These are phyloP conservation scores for Trichophyton rubrum DNA, from an alignment of 2,329 filamentous ascomycete species.

Conservation along the genomic window DNA sequence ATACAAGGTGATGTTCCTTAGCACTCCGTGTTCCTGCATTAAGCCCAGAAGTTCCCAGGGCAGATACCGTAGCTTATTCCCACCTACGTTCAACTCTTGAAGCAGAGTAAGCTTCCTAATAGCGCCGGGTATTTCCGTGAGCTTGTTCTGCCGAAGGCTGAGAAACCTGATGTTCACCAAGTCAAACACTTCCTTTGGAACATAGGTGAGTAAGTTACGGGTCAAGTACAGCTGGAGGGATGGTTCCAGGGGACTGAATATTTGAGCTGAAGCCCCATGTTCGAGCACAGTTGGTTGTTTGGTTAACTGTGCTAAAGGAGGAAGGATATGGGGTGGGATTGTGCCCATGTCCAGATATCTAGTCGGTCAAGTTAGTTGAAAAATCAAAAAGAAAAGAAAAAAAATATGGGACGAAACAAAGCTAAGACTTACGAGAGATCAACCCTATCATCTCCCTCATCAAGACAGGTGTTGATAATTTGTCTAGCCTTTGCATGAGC, in stretches of 20 bases:
- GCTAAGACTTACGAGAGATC: slow-evolving; percentile 31
- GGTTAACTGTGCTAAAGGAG: slow-evolving; percentile 29
- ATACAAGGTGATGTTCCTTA: slow-evolving; percentile 28
- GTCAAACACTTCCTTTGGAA: slow-evolving; percentile 32
- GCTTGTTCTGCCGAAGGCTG: slow-evolving; percentile 36
- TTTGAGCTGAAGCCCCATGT: slow-evolving; percentile 22
- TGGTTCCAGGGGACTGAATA: slow-evolving; percentile 29
- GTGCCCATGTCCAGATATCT: slow-evolving; percentile 23
- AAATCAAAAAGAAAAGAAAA: not conserved
- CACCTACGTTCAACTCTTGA: slow-evolving; percentile 34
- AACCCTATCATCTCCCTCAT: slow-evolving; percentile 33
- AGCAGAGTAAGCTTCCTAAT: slow-evolving; percentile 32
- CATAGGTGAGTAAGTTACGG: slow-evolving; percentile 27
- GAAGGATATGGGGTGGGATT: slow-evolving; percentile 25
- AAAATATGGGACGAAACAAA: not conserved
- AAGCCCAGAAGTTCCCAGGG: slow-evolving; percentile 36
- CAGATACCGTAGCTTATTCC: slow-evolving; percentile 31
- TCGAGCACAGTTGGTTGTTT: slow-evolving; percentile 22
- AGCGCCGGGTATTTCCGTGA: slow-evolving; percentile 29
- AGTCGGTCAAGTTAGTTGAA: not conserved
- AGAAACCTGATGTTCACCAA: slow-evolving; percentile 31
- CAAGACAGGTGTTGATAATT: slow-evolving; percentile 31
- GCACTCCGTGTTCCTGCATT: slow-evolving; percentile 22
- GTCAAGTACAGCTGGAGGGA: slow-evolving; percentile 34
- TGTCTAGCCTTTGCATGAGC: slow-evolving; percentile 27